Evolutionary conservation across 2,329 filamentous ascomycete species (phyloP), one percentile per base, ranked within the genome.

Genomic region (Aureobasidium vineae): DNA sequence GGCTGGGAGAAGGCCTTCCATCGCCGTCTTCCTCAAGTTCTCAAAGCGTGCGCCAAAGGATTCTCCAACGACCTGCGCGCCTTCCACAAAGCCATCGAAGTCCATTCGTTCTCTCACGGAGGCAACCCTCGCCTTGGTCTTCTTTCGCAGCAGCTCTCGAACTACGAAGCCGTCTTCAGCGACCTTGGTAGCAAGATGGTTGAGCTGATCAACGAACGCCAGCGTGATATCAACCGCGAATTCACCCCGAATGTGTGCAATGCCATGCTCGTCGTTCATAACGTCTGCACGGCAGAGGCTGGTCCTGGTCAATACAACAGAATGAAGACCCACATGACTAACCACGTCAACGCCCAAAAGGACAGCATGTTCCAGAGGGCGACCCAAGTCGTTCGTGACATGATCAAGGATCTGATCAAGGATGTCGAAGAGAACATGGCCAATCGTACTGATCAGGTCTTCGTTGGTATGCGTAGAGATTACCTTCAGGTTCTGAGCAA

Each of bases 151-250:
- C 77, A 83, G 70, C 73, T 84, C 1, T 54, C 70, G n/a, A 75
- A 73, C 31, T 80, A 82, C 71, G 72, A 79, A 36, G 73, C 74
- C 2, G 74, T 77, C 5, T 78, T 86, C 41, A 71, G 73, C 0
- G 74, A 78, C 7, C 66, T 82, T 0, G 74, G 75, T 2, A 67
- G 63, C 0, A 68, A 68, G 4, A 73, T 82, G 47, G 68, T 75
- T 0, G 70, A 70, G 1, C 69, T 69, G 2, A 79, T 86, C 69
- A 82, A 76, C 0, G 74, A 77, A 5, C 68, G 76, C 4, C 84
- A 86, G 70, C 79, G 82, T 33, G 81, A 84, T 3, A 81, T 82
- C 19, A 87, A 81, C 70, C 81, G 85, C 4, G 76, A 82, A 40
- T 86, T 87, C 66, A 79, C 77, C 0, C 84, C 83, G 0, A 76